phyloP scores from a whole-genome alignment of 2,329 filamentous ascomycete genomes.

The Hypoxylon sp. region DNA sequence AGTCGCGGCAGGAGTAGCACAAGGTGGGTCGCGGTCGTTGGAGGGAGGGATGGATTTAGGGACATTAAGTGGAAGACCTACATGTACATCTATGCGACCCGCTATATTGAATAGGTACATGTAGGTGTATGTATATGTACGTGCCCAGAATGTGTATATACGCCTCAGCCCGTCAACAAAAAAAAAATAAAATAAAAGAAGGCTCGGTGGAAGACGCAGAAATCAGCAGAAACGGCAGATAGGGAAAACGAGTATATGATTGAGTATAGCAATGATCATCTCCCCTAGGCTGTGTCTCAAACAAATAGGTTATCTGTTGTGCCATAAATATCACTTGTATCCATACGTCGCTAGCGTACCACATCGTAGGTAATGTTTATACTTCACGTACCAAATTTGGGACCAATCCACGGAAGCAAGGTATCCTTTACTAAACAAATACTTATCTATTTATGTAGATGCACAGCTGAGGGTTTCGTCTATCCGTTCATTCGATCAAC shows the following conservation, averaged over 20 bases:
- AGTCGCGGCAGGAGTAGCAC: conserved; percentile 34
- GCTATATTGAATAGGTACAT: neutral
- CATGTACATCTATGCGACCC: conserved; percentile 9
- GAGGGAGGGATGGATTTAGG: conserved; percentile 10
- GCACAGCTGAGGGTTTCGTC: conserved; percentile 3
- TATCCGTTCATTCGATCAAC: conserved; percentile 21
- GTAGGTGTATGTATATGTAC: no score
- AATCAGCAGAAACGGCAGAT: neutral
- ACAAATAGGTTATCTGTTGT: no score
- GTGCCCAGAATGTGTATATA: neutral
- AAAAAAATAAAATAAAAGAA: no score
- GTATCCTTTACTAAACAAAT: neutral
- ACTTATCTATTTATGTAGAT: conserved; percentile 7
- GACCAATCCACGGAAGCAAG: neutral
- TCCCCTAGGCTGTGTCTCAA: no score
- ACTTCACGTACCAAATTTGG: neutral
- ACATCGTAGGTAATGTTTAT: no score
- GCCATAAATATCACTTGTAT: no score
- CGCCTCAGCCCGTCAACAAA: neutral
- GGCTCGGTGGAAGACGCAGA: neutral
- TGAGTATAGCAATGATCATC: no score
- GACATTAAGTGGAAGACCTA: conserved; percentile 21
- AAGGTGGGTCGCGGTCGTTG: conserved; percentile 12
- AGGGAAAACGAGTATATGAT: no score
- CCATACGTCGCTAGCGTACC: no score